These are phyloP conservation scores for Stromatinia cepivora DNA, from an alignment of 2,329 filamentous ascomycete species.

Conservation along the genomic window DNA sequence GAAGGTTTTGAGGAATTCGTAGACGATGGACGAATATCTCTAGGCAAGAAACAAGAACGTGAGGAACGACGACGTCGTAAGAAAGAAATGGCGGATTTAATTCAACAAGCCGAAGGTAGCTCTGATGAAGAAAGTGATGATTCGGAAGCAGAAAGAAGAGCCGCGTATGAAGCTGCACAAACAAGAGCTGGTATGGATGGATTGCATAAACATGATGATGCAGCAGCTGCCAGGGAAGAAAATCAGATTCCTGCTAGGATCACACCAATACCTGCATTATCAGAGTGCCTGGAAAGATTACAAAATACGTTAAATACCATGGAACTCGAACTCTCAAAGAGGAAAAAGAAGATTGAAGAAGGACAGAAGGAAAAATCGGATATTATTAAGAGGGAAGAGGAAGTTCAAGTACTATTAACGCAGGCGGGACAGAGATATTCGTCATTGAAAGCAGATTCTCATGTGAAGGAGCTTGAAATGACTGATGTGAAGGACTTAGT, in stretches of 20 bases:
- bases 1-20: slow-evolving; percentile 94
- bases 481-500: slow-evolving; percentile 30
- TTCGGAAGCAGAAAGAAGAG: slow-evolving; percentile 68
- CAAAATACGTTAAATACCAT: slow-evolving; percentile 61
- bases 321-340: slow-evolving; percentile 60
- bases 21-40: slow-evolving; percentile 75
- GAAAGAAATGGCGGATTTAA: slow-evolving; percentile 79
- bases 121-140: slow-evolving; percentile 66
- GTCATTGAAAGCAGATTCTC: slow-evolving; percentile 51
- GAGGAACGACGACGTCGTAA: slow-evolving; percentile 67
- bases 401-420: slow-evolving; percentile 78
- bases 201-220: slow-evolving; percentile 49
- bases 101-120: slow-evolving; percentile 68
- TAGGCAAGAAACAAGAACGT: slow-evolving; percentile 76
- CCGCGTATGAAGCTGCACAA: slow-evolving; percentile 85
- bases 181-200: slow-evolving; percentile 84
- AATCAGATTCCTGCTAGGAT: slow-evolving; percentile 56
- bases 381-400: slow-evolving; percentile 67
- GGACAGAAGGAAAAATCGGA: slow-evolving; percentile 68
- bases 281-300: slow-evolving; percentile 64
- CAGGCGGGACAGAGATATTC: slow-evolving; percentile 76
- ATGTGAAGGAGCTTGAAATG: slow-evolving; percentile 34
- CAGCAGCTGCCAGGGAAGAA: slow-evolving; percentile 40
- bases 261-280: slow-evolving; percentile 73
- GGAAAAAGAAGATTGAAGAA: slow-evolving; percentile 63